A percentile compares a stretch with the other conserved stretches of the same genome.
These are phyloP conservation scores for Penicillium simplicissimum DNA, from an alignment of 495 filamentous ascomycete species.

Conservation along the genomic window DNA sequence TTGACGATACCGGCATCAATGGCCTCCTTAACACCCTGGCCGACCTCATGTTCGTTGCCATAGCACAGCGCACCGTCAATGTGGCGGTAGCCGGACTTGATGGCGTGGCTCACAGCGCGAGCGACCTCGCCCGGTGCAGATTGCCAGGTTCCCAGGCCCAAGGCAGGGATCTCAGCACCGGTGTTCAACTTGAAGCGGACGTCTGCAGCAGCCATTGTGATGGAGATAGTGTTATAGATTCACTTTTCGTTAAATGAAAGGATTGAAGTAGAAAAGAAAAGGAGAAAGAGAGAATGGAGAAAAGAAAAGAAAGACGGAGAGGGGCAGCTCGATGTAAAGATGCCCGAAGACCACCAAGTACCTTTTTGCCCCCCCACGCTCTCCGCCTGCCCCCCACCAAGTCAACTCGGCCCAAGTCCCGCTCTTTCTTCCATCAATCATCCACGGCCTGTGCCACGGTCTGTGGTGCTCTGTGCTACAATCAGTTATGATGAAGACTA, in stretches of 20 bases:
- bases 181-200: slow-evolving; percentile 71
- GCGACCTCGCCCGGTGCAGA: slow-evolving; percentile 61
- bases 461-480: too few species aligned
- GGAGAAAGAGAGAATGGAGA: background rate
- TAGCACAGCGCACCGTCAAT: slow-evolving; percentile 80
- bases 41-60: slow-evolving; percentile 75
- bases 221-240: slow-evolving; percentile 2
- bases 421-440: slow-evolving; percentile 33
- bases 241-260: slow-evolving; percentile 4
- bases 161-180: slow-evolving; percentile 70
- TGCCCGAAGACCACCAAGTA: slow-evolving; percentile 12
- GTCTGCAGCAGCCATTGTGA: slow-evolving; percentile 40
- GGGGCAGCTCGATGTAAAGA: slow-evolving; percentile 8
- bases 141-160: slow-evolving; percentile 81
- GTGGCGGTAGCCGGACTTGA: slow-evolving; percentile 57
- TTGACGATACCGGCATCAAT: slow-evolving; percentile 65
- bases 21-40: slow-evolving; percentile 61
- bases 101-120: slow-evolving; percentile 49
- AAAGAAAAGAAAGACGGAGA: background rate
- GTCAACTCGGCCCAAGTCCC: background rate
- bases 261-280: slow-evolving; percentile 10
- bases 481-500: background rate
- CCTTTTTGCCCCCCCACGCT: slow-evolving; percentile 1
- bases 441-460: background rate
- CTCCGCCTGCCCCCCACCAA: slow-evolving; percentile 7